Conservation (phyloP, 129 eudicot species). For the Cynara cardunculus region DNA sequence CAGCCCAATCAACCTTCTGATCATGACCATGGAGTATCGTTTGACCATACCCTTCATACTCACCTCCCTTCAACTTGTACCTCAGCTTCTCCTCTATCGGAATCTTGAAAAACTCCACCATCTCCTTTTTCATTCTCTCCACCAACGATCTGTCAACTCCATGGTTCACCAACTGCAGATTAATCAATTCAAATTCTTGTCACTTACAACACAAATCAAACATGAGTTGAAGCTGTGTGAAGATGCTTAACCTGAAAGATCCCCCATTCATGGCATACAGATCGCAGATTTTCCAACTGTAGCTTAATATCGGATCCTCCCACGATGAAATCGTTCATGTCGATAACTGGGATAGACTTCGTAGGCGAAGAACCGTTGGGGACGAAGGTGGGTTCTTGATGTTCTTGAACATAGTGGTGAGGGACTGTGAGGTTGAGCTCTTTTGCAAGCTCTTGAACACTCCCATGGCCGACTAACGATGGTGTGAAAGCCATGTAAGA, state of each 20-base stretch:
- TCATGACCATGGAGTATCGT: constrained; percentile 25
- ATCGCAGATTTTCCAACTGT: constrained; percentile 23
- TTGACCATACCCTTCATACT: constrained; percentile 63
- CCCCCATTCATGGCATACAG: constrained; percentile 50
- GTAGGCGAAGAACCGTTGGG: constrained; percentile 2
- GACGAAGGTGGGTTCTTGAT: constrained; percentile 34
- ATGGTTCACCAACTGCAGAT: constrained; percentile 50
- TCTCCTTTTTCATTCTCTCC: constrained; percentile 37
- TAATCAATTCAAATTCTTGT: background rate
- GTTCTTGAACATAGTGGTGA: constrained; percentile 26
- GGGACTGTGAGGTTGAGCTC: constrained; percentile 22
- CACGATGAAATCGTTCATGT: constrained; percentile 36
- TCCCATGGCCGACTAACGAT: constrained; percentile 19
- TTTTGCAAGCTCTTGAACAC: constrained; percentile 47
- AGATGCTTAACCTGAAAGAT: constrained; percentile 43
- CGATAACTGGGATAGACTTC: constrained; percentile 37
- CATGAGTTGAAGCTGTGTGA: background rate
- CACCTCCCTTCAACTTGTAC: constrained; percentile 37
- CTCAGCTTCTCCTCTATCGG: constrained; percentile 50
- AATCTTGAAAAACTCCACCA: constrained; percentile 39
- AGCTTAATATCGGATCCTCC: background rate
- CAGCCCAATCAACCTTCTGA: constrained; percentile 60
- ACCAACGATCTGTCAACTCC: constrained; percentile 40
- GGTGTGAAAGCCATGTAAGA: constrained; percentile 24
- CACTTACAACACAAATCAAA: background rate